Base-by-base conservation (phyloP, 2,329 filamentous ascomycete genomes). In the Diplodia corticola region DNA sequence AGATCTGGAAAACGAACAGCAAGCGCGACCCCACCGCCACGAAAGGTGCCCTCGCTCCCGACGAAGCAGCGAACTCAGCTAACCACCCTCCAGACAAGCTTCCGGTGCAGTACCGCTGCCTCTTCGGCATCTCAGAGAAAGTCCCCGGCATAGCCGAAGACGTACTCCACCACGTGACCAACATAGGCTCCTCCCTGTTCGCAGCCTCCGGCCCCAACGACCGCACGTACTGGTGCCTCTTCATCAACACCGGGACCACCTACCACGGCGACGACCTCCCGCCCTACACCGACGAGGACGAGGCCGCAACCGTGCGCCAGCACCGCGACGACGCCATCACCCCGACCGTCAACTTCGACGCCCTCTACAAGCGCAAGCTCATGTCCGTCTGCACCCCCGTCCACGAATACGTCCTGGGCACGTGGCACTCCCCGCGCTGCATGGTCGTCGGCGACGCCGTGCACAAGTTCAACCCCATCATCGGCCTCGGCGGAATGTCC, bases 401-500 rank as follows among this genome's bases (percentile, higher is more conserved):
- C 5, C 59, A 63, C 15, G 59, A 63, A 24, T 15, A n/a, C 7
- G 59, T 63, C 10, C 28, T 63, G 5, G 28, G 17, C 3, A 28
- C 13, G 4, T 63, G 59, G 59, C 48, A 63, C 20, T 37, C 44
- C 5, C 28, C 37, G n/a, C 44, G 59, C 10, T 63, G 44, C 4
- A 63, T 63, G 15, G 44, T 63, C n/a, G 15, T 63, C n/a, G 59
- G 59, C 13, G 59, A 63, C 17, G 59, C 59, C 4, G 59, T 51
- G 12, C 59, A 63, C 30, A 63, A 63, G 57, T 51, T 63, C 59
- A 63, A 63, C 17, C 59, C 59, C 28, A 63, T 63, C 15, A 50
- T 50, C 26, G 59, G 59, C 5, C 48, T 50, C 3, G 59, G 59
- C 17, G 57, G 57, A 10, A 61, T 48, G 37, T 46, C 57, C 4